phyloP scores from a whole-genome alignment of 2,329 filamentous ascomycete genomes.

The Ophiocordyceps camponoti-floridani region DNA sequence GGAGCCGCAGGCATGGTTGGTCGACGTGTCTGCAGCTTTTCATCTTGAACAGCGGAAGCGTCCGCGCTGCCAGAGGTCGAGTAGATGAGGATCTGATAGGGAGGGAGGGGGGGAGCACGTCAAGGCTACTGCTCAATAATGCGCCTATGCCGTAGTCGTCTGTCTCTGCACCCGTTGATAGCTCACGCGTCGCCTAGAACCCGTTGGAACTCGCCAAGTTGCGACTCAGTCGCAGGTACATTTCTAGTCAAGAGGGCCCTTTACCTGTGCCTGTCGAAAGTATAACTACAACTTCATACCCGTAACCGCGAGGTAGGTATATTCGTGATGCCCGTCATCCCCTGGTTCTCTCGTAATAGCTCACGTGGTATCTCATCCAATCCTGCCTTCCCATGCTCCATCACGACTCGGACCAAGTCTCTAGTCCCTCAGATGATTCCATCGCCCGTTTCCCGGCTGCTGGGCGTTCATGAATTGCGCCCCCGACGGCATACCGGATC shows the following conservation, averaged over 20 bases:
- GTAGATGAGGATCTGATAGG: too few relatives aligned
- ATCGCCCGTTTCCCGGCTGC: constrained; percentile 20
- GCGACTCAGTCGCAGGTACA: too few relatives aligned
- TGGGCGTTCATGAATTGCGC: constrained; percentile 19
- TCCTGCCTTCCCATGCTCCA: background rate
- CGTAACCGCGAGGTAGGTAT: background rate
- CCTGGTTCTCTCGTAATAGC: background rate
- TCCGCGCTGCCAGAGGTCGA: background rate
- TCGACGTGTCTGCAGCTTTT: too few relatives aligned
- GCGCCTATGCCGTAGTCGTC: too few relatives aligned
- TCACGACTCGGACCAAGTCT: background rate
- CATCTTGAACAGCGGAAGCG: too few relatives aligned
- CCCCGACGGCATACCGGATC: constrained; percentile 9
- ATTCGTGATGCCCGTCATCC: background rate
- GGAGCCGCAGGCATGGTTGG: too few relatives aligned
- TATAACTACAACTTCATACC: background rate
- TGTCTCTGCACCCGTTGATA: too few relatives aligned
- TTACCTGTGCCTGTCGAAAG: background rate
- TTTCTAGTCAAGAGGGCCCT: background rate
- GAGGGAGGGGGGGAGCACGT: too few relatives aligned
- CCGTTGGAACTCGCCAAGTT: too few relatives aligned
- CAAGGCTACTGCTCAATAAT: too few relatives aligned
- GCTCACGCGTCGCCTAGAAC: too few relatives aligned
- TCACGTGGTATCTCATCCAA: background rate
- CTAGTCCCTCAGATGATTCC: constrained; percentile 24